Conservation (phyloP, 2,329 filamentous ascomycete species). For the Ceratocystiopsis brevicomis region DNA sequence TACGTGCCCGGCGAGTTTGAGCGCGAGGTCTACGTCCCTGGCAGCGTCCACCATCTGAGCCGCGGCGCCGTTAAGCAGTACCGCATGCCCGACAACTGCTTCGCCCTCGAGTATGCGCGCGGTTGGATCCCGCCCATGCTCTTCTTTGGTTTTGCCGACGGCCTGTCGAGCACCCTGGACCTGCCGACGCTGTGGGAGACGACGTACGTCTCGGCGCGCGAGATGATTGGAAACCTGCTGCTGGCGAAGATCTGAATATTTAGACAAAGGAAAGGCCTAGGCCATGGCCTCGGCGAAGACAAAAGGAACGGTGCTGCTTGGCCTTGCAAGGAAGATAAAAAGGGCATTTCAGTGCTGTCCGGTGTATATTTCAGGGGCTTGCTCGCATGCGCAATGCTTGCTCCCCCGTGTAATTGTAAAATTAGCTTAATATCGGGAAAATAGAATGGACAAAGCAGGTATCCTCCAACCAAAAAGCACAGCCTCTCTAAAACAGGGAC, state of each 20-base stretch:
- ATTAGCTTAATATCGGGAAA: too few relatives aligned
- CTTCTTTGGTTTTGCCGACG: constrained; percentile 74
- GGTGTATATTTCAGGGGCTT: too few relatives aligned
- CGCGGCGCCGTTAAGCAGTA: constrained; percentile 66
- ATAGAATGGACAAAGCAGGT: too few relatives aligned
- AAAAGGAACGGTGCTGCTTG: not conserved
- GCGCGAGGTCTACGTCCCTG: constrained; percentile 50
- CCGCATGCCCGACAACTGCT: constrained; percentile 57
- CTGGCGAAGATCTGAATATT: constrained; percentile 44
- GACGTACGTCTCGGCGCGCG: constrained; percentile 49
- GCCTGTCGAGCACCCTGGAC: constrained; percentile 62
- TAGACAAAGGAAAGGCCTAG: too few relatives aligned
- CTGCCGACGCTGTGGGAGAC: constrained; percentile 71
- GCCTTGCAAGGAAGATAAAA: too few relatives aligned
- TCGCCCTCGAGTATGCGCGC: constrained; percentile 66
- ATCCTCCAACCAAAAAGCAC: too few relatives aligned
- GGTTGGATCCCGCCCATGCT: constrained; percentile 92
- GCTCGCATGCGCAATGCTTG: too few relatives aligned
- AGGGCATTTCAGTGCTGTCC: too few relatives aligned
- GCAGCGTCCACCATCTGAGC: constrained; percentile 51
- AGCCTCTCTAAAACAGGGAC: too few relatives aligned
- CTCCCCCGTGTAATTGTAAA: too few relatives aligned
- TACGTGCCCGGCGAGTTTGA: constrained; percentile 50
- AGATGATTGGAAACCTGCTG: constrained; percentile 59
- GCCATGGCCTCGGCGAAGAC: too few relatives aligned